A percentile compares a stretch with the other conserved stretches of the same genome.
Evolutionary conservation across 1,284 basidiomycete genomes (phyloP).

Genomic region (Meripilus lineatus): DNA sequence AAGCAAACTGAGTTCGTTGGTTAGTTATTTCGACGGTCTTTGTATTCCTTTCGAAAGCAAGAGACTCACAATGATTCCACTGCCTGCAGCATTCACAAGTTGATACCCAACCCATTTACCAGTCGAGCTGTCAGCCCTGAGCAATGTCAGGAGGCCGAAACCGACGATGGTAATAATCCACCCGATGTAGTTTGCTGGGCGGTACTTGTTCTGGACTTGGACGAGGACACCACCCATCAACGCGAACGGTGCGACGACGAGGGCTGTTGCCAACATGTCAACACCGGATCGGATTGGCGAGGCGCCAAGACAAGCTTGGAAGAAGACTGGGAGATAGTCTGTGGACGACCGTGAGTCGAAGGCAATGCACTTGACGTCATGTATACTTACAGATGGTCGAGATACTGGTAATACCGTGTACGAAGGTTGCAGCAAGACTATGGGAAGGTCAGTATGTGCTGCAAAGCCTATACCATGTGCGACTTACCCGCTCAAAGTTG

Average conservation of each 20-base stretch:
- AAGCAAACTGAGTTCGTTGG: constrained; percentile 14
- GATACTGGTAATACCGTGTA: constrained; percentile 15
- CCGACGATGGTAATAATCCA: constrained; percentile 27
- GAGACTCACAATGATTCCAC: constrained; percentile 22
- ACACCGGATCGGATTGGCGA: constrained; percentile 22
- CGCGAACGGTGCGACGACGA: constrained; percentile 21
- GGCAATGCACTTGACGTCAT: no score
- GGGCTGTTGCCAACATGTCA: constrained; percentile 18
- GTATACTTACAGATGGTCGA: constrained; percentile 14
- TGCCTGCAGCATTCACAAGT: constrained; percentile 22
- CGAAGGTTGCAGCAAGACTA: constrained; percentile 3
- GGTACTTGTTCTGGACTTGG: constrained; percentile 18
- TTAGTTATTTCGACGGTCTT: background rate
- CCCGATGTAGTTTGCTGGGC: constrained; percentile 19
- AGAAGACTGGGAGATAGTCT: constrained; percentile 35
- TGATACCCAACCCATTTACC: constrained; percentile 30
- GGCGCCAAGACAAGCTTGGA: constrained; percentile 31
- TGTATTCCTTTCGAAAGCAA: background rate
- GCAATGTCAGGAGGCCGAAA: constrained; percentile 22
- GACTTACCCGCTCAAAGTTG: constrained; percentile 11
- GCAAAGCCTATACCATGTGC: no score
- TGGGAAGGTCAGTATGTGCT: constrained; percentile 1
- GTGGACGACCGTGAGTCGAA: background rate
- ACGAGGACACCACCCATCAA: constrained; percentile 21
- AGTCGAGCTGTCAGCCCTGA: constrained; percentile 21